Percentiles rank a stretch among this genome's conserved stretches.
These are phyloP conservation scores for Bathelium albidoporum DNA, from an alignment of 495 filamentous ascomycete species.

Conservation along the genomic window DNA sequence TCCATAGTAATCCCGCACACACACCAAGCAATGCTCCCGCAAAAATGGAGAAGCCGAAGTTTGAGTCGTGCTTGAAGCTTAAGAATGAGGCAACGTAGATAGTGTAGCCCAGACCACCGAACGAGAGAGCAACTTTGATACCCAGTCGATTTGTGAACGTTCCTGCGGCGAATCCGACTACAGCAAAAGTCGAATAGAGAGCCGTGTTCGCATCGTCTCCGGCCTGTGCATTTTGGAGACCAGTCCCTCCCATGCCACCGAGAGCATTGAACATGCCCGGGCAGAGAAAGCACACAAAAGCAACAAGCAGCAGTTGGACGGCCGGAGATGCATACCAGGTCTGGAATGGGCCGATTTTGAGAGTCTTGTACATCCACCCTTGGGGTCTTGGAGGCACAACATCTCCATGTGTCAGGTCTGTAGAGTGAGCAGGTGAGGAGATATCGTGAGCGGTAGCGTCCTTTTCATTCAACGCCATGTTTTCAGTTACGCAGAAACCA, in stretches of 20 bases:
- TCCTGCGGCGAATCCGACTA: conserved; percentile 81
- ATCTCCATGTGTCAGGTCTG: conserved; percentile 2
- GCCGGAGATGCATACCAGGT: conserved; percentile 22
- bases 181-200: conserved; percentile 72
- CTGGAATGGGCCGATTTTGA: conserved; percentile 10
- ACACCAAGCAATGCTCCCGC: conserved; percentile 51
- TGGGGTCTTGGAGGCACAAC: not conserved
- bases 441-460: conserved; percentile 3
- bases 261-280: conserved; percentile 57
- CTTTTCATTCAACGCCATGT: conserved; percentile 9
- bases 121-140: conserved; percentile 56
- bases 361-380: conserved; percentile 16
- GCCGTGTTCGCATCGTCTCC: conserved; percentile 62
- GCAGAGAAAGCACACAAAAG: conserved; percentile 25
- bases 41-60: conserved; percentile 45
- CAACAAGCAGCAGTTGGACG: conserved; percentile 19
- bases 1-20: conserved; percentile 83
- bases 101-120: conserved; percentile 81
- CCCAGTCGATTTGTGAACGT: conserved; percentile 67
- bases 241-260: conserved; percentile 54
- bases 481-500: conserved; percentile 5
- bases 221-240: conserved; percentile 49
- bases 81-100: conserved; percentile 73
- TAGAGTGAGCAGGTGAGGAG: conserved; percentile 7
- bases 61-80: conserved; percentile 69